Evolutionary conservation across 2,329 filamentous ascomycete species (phyloP), one percentile per base, ranked within the genome.

Genomic region (Cryphonectria radicalis): DNA sequence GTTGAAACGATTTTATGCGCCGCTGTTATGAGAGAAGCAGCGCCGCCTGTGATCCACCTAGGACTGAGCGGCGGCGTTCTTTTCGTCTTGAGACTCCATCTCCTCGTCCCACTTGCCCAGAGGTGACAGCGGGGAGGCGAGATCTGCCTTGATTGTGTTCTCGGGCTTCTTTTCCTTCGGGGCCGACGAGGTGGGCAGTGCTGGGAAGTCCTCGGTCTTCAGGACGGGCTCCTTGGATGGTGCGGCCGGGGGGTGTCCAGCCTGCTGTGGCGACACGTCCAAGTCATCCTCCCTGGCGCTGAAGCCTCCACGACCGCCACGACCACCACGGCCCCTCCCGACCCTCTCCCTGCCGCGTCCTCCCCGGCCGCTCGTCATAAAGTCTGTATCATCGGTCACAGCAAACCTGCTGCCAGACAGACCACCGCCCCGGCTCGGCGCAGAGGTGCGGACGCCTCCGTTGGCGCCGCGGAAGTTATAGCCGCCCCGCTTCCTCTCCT

Each of bases 41-140:
- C 43, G 19, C 19, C 22, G n/a, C 59, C 25, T 37, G 32, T 40
- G n/a, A 35, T 37, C n/a, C 6, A n/a, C 4, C 55, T 68, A 64
- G 25, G 70, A 70, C 11, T 67, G n/a, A 46, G 70, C 67, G 14
- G 69, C 70, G 37, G 70, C 70, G 17, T 69, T 67, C 74, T 75
- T 78, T 73, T 69, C 83, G 37, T 88, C 85, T 17, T 85, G 78
- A 6, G 82, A 85, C 65, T 86, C 86, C 82, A 89, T 86, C 79
- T 90, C 88, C 50, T 90, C 88, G 66, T 86, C 88, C 88, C 88
- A 89, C 69, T 85, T 83, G 11, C 84, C 83, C 0, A 80, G 80
- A 10, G 82, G 79, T 7, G 82, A 81, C 1, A 80, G 60, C 22
- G 82, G 77, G 69, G 80, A 78, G n/a, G 79, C 73, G 40, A 70